Evolutionary conservation across 139 green algal genomes (phyloP), one percentile per base, ranked within the genome.

Genomic region (Gonium pectorale): DNA sequence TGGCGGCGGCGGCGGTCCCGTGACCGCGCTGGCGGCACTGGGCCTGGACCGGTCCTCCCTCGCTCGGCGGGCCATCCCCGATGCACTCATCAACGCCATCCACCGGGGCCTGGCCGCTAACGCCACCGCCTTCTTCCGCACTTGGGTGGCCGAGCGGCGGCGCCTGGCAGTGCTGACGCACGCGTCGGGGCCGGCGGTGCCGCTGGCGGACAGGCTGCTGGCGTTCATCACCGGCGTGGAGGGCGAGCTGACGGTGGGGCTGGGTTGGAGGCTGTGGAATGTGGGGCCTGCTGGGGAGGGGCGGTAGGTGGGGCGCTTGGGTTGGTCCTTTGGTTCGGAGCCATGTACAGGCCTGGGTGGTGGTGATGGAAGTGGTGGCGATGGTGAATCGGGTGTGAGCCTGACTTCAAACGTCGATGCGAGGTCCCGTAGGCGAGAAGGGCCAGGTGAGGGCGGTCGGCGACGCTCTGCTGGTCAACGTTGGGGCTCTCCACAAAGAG

Each of bases 181-280:
- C 11, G 79, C 64, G 43, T 74, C 59, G 41, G 79, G 79, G 19
- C 64, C 49, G 35, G 26, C 11, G 35, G 79, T 85, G 64, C 79
- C 79, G 63, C 63, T 85, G 64, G 64, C 79, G 19, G 79, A 85
- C 79, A 44, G 79, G 9, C 35, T 85, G 64, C 64, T 85, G 44
- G 79, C 79, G 35, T 85, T 78, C 66, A 41, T 85, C 33, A 85
- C 79, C 0, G 79, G 79, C 46, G 35, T 27, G 26, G 79, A 85
- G 79, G 37, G 26, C 5, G 46, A 77, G 46, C 79, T 85, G 46
- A 29, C 17, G 64, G 56, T 67, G 43, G 46, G 41, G 49, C 13
- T 13, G 17, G 49, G 49, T 26, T 26, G 49, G 49, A 56, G 49
- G 49, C 13, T n/a, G n/a, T n/a, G n/a, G n/a, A n/a, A n/a, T n/a